Evolutionary conservation across 2,329 filamentous ascomycete genomes (phyloP).

Genomic region (Colletotrichum sp.): DNA sequence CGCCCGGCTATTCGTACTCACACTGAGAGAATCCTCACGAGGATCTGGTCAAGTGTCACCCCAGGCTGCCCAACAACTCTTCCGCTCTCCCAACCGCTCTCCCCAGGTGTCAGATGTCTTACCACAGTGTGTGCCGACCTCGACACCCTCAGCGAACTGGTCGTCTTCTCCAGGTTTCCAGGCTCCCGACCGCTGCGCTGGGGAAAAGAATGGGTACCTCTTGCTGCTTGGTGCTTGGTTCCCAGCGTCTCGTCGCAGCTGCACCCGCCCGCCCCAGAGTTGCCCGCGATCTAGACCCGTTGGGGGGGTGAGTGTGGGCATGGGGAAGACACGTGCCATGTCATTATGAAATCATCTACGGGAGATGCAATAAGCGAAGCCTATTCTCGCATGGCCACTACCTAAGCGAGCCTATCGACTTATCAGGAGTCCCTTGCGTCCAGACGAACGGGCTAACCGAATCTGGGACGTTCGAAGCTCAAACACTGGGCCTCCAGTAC

Average conservation of each 20-base stretch:
- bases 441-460: neutral
- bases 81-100: neutral
- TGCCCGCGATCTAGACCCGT: slow-evolving; percentile 2
- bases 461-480: neutral
- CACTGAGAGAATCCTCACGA: neutral
- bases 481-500: neutral
- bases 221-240: neutral
- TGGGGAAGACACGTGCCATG: slow-evolving; percentile 8
- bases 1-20: neutral
- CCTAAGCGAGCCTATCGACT: neutral
- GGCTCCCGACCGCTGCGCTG: neutral
- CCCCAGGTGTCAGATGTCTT: slow-evolving; percentile 10
- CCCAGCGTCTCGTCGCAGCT: neutral
- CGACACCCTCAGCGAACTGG: slow-evolving; percentile 3
- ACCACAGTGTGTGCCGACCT: slow-evolving; percentile 3
- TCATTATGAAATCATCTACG: slow-evolving; percentile 2
- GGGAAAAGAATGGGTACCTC: neutral
- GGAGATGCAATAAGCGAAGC: neutral
- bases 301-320: neutral
- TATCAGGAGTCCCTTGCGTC: neutral
- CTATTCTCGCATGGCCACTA: neutral
- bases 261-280: neutral
- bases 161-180: neutral
- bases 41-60: slow-evolving; percentile 19
- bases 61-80: slow-evolving; percentile 2